These are phyloP conservation scores for Withania somnifera DNA, from an alignment of 305 asterid genomes.

Conservation along the genomic window DNA sequence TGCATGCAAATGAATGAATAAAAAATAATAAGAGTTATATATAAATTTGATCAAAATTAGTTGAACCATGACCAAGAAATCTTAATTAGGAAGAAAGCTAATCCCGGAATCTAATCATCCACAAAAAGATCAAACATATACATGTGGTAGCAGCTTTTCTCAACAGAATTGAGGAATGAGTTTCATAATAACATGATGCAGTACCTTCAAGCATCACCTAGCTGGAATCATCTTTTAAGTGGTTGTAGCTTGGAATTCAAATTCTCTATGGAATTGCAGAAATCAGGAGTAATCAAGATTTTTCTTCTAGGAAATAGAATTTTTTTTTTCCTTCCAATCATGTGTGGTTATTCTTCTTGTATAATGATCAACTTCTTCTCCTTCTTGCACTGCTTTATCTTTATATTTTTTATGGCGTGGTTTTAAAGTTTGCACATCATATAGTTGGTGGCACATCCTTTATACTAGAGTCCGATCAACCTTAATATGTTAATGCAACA, in stretches of 20 bases:
- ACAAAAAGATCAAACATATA: not conserved
- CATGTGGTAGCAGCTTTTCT: not conserved
- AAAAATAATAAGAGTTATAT: not conserved
- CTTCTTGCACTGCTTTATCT: too few relatives aligned
- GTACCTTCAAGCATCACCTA: too few relatives aligned
- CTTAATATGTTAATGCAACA: too few relatives aligned
- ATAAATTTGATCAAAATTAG: not conserved
- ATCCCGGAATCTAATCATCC: too few relatives aligned
- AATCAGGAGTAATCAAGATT: not conserved
- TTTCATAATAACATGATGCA: too few relatives aligned
- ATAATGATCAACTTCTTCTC: too few relatives aligned
- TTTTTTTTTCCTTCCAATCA: not conserved
- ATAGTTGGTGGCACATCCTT: too few relatives aligned
- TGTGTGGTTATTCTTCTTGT: not conserved
- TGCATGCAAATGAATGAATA: not conserved
- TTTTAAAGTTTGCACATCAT: too few relatives aligned
- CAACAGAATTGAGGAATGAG: not conserved
- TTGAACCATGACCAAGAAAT: not conserved
- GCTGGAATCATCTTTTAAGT: too few relatives aligned
- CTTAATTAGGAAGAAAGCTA: not conserved
- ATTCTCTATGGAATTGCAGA: not conserved
- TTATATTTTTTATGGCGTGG: too few relatives aligned
- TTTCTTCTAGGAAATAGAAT: not conserved
- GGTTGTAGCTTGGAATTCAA: too few relatives aligned
- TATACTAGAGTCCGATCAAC: too few relatives aligned